phyloP scores from a whole-genome alignment of 1,139 yeast species.

The Diutina sp. region DNA sequence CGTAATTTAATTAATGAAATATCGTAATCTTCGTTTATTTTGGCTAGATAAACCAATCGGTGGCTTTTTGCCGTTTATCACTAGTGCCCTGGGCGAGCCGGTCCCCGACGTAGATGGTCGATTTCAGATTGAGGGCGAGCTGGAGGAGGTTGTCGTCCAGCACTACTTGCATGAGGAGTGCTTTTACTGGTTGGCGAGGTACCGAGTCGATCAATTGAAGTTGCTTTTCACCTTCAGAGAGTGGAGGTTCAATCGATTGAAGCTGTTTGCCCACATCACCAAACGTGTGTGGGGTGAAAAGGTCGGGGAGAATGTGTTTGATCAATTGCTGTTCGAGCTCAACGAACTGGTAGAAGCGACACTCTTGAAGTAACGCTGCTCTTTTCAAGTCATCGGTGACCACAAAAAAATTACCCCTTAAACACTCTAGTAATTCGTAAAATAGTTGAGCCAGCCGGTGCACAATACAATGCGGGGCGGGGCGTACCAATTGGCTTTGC shows the following conservation, averaged over 20 bases:
- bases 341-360: constrained; percentile 62
- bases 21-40: neutral
- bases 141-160: constrained; percentile 9
- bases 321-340: constrained; percentile 63
- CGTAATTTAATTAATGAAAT: too few species aligned
- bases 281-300: constrained; percentile 14
- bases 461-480: constrained; percentile 56
- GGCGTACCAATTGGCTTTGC: constrained; percentile 41
- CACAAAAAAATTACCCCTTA: constrained; percentile 40
- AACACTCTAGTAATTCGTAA: constrained; percentile 38
- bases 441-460: constrained; percentile 50
- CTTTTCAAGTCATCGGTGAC: constrained; percentile 45
- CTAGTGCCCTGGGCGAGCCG: too few species aligned
- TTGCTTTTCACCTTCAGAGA: neutral
- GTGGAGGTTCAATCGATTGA: too few species aligned
- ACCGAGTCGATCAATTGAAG: neutral
- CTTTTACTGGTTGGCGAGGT: constrained; percentile 24
- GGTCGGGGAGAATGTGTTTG: constrained; percentile 34
- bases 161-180: constrained; percentile 44
- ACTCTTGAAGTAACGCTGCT: constrained; percentile 46
- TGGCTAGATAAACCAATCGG: neutral
- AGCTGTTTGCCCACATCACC: too few species aligned
- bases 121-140: constrained; percentile 17
- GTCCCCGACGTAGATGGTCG: too few species aligned
- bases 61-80: neutral